A percentile compares a stretch with the other conserved stretches of the same genome.
Evolutionary conservation across 2,329 filamentous ascomycete species (phyloP).

Genomic region (Lachnellula willkommii): DNA sequence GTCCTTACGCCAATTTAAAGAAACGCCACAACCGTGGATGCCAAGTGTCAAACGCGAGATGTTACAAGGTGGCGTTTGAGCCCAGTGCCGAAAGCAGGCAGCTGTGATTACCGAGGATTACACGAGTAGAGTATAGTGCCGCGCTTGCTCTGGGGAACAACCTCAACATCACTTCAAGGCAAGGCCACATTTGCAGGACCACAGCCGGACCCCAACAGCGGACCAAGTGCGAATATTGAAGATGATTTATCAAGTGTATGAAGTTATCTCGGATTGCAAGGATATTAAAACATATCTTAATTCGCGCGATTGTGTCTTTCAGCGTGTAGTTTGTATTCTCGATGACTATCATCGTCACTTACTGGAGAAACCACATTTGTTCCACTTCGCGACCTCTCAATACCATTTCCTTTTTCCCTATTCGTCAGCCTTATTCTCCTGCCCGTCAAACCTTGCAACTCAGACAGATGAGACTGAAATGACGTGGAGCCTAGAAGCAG

Average conservation of each 20-base stretch:
- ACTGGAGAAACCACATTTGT: neutral
- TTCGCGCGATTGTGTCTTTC: neutral
- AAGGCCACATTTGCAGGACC: no score
- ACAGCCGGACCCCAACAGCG: no score
- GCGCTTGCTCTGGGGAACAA: neutral
- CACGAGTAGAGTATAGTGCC: no score
- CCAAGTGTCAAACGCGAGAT: conserved; percentile 2
- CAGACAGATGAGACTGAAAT: neutral
- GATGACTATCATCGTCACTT: neutral
- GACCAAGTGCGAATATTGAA: no score
- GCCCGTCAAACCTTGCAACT: neutral
- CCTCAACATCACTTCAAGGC: neutral
- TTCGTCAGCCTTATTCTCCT: conserved; percentile 6
- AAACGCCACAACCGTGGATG: conserved; percentile 7
- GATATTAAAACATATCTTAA: no score
- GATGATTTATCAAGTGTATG: no score
- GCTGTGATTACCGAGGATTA: neutral
- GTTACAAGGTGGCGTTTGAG: conserved; percentile 7
- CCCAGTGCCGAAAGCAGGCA: neutral
- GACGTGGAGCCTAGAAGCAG: neutral
- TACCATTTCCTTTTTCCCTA: neutral
- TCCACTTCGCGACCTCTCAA: neutral
- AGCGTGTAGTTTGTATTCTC: neutral
- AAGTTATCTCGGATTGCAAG: no score
- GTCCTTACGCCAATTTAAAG: neutral